Evolutionary conservation across 1,139 yeast species (phyloP), one percentile per base, ranked within the genome.

Genomic region (Geotrichum siamense): DNA sequence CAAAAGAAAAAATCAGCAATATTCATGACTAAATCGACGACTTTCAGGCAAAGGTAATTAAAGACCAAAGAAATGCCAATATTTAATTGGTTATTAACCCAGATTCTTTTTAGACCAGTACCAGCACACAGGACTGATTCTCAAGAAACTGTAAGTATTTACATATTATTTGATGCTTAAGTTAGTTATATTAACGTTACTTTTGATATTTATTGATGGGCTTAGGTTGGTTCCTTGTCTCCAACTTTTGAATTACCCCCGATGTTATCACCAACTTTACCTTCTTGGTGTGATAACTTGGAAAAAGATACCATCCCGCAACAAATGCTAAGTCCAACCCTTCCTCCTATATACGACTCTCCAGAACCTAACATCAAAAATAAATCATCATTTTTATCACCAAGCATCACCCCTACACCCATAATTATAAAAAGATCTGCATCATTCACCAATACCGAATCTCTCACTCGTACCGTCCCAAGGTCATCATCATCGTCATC

Each of bases 221-320:
- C 6, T 28, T 20, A 33, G 37, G 37, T 20, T 21, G 37, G 26
- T n/a, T 20, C 32, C 9, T 12, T 26, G 17, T 21, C 39, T 4
- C 35, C 49, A 13, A 42, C 47, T 15, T 35, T 43, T 10, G 65
- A 65, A 51, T 62, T 69, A 26, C 67, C 67, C 26, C 63, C 64
- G 3, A 55, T 61, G 60, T 53, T 62, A 39, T 60, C 64, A 42
- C 67, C 67, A 6, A 60, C 67, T 12, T 26, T 38, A 4, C 41
- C 41, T 4, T 22, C n/a, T 19, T 38, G 41, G 41, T 26, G 40
- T 47, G 31, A 48, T 43, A 21, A 40, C 16, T 20, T 33, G 4
- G 20, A 8, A 8, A 21, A 20, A 4, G 15, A 17, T 9, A 26
- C 19, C 15, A 37, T 43, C 15, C 64, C 63, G 9, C 48, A 50